These are phyloP conservation scores for Apostasia ramifera DNA, from an alignment of 106 monocot species.

Conservation along the genomic window DNA sequence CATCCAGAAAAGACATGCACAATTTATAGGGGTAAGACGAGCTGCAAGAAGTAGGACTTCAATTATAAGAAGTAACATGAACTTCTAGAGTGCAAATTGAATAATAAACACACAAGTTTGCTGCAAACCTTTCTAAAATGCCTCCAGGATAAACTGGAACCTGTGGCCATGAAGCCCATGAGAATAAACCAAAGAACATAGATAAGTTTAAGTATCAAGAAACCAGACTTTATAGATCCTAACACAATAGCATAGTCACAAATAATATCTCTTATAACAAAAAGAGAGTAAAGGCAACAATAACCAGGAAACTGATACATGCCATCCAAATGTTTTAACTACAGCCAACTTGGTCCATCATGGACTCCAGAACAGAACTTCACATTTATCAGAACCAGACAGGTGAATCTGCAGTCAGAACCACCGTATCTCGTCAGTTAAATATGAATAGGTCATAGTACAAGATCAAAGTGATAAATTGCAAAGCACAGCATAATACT, in stretches of 20 bases:
- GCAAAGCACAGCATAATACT: not conserved
- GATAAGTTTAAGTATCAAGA: not conserved
- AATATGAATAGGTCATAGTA: conserved; percentile 8
- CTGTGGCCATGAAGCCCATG: conserved; percentile 9
- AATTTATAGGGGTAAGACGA: too few relatives aligned
- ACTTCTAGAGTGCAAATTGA: not conserved
- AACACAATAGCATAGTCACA: not conserved
- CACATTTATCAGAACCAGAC: conserved; percentile 6
- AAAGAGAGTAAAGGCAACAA: conserved; percentile 1
- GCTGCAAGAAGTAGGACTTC: too few relatives aligned
- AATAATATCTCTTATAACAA: not conserved
- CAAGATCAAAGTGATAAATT: conserved; percentile 1
- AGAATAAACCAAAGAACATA: not conserved
- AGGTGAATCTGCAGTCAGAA: conserved; percentile 24
- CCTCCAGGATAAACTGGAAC: not conserved
- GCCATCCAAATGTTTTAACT: conserved; percentile 7
- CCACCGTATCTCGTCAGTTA: conserved; percentile 9
- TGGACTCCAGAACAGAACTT: conserved; percentile 5
- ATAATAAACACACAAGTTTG: conserved; percentile 4
- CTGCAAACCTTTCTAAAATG: conserved; percentile 11
- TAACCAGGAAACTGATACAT: not conserved
- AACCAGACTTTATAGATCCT: not conserved
- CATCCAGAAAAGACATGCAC: too few relatives aligned
- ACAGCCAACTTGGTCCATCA: not conserved
- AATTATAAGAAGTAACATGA: not conserved